phyloP scores from a whole-genome alignment of 208 protist species.

The Trypanosoma cruzi region DNA sequence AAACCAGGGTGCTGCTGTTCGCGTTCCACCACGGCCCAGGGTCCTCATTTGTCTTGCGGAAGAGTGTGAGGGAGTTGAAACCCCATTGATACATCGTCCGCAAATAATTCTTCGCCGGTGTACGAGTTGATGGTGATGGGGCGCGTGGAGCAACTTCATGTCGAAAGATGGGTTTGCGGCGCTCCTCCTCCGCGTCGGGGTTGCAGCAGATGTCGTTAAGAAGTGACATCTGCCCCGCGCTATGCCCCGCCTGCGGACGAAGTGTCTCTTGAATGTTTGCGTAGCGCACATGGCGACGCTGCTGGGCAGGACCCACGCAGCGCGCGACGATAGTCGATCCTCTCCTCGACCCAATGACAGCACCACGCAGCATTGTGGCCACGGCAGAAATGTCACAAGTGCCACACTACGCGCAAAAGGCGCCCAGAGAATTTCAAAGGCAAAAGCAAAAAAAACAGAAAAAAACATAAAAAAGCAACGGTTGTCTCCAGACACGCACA shows the following conservation, averaged over 20 bases:
- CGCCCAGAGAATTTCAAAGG: too few relatives aligned
- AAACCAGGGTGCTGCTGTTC: conserved; percentile 82
- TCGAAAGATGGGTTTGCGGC: conserved; percentile 80
- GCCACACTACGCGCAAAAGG: too few relatives aligned
- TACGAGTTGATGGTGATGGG: not conserved
- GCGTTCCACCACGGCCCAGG: conserved; percentile 90
- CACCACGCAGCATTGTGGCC: not conserved
- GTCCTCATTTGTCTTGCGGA: conserved; percentile 88
- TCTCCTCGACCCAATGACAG: not conserved
- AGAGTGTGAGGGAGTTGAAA: conserved; percentile 87
- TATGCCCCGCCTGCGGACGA: conserved; percentile 69
- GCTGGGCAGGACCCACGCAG: too few relatives aligned
- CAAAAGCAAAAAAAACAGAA: conserved; percentile 13
- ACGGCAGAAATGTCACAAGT: too few relatives aligned
- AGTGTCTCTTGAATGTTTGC: conserved; percentile 83
- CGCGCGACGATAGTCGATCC: too few relatives aligned
- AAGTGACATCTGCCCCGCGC: conserved; percentile 83
- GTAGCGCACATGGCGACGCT: conserved; percentile 64
- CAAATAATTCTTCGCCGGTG: conserved; percentile 45
- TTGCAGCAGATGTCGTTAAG: conserved; percentile 89
- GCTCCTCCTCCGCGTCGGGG: conserved; percentile 85
- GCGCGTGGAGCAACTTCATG: conserved; percentile 52
- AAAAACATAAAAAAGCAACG: too few relatives aligned
- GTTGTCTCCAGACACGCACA: too few relatives aligned
- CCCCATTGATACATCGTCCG: conserved; percentile 86